Conservation (phyloP, 2,329 filamentous ascomycete genomes). For the Ilyonectria destructans region DNA sequence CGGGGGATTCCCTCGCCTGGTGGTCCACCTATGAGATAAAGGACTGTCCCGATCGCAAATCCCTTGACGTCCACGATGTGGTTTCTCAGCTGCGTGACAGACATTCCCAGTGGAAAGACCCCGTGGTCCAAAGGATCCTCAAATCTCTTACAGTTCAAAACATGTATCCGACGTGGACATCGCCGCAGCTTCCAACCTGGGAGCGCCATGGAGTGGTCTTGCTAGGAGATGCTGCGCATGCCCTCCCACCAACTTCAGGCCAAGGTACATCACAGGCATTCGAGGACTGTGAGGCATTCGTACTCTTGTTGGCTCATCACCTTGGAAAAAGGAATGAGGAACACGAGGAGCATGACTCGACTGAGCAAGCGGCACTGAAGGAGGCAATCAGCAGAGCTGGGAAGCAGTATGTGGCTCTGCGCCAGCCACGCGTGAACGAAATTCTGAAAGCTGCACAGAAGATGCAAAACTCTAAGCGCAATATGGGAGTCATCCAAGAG, state of each 20-base stretch:
- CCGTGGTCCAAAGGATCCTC: conserved; percentile 26
- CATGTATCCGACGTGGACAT: conserved; percentile 36
- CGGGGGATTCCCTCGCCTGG: conserved; percentile 28
- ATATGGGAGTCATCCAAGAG: conserved; percentile 29
- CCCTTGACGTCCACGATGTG: conserved; percentile 25
- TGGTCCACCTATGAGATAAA: conserved; percentile 35
- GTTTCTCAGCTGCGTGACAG: conserved; percentile 22
- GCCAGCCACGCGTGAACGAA: conserved; percentile 23
- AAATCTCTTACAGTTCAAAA: conserved; percentile 15
- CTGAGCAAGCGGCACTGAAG: not conserved
- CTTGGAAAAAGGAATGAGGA: not conserved
- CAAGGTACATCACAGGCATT: conserved; percentile 29
- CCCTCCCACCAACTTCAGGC: conserved; percentile 30
- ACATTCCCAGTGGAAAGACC: conserved; percentile 27
- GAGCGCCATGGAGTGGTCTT: conserved; percentile 29
- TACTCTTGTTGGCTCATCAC: conserved; percentile 19
- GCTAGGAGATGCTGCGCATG: conserved; percentile 30
- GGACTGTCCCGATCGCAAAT: conserved; percentile 29
- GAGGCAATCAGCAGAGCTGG: conserved; percentile 26
- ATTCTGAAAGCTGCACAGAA: conserved; percentile 31
- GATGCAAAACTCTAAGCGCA: conserved; percentile 29
- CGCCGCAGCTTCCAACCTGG: conserved; percentile 27
- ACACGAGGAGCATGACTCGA: not conserved
- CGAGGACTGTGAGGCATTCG: conserved; percentile 30
- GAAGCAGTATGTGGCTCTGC: conserved; percentile 27